Evolutionary conservation across 805 yeast species (phyloP).

Genomic region (baker's yeast (Saccharomyces cerevisiae)): DNA sequence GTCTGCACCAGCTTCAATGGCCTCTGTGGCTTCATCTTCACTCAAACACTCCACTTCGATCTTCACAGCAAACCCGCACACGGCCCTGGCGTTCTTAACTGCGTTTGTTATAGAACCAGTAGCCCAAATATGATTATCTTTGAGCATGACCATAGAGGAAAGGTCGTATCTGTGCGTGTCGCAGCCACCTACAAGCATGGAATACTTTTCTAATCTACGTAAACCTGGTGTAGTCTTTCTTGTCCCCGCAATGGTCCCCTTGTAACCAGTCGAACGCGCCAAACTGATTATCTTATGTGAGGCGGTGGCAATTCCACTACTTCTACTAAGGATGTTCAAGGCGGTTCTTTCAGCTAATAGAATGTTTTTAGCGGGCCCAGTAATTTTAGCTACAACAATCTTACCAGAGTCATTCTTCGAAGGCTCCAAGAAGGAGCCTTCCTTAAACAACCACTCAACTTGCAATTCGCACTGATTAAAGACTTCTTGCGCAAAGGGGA

Average conservation of each 20-base stretch:
- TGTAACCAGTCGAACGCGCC: constrained; percentile 63
- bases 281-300: constrained; percentile 46
- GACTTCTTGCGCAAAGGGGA: constrained; percentile 84
- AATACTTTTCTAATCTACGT: constrained; percentile 79
- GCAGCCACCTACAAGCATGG: constrained; percentile 92
- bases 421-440: constrained; percentile 54
- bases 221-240: constrained; percentile 97
- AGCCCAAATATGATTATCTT: constrained; percentile 89
- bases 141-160: constrained; percentile 90
- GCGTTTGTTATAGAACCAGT: constrained; percentile 89
- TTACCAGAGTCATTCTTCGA: constrained; percentile 38
- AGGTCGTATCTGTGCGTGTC: constrained; percentile 89
- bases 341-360: constrained; percentile 82
- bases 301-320: constrained; percentile 82
- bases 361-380: constrained; percentile 72
- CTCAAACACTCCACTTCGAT: constrained; percentile 88
- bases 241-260: constrained; percentile 88
- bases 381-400: constrained; percentile 65
- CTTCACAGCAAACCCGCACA: constrained; percentile 81
- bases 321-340: constrained; percentile 68
- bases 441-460: constrained; percentile 66
- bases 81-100: constrained; percentile 63
- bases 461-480: constrained; percentile 62
- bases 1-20: constrained; percentile 92
- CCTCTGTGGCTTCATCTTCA: constrained; percentile 83